Percentiles rank a stretch among this genome's conserved stretches.
Evolutionary conservation across 2,329 filamentous ascomycete species (phyloP).

Genomic region (Diatrype stigma): DNA sequence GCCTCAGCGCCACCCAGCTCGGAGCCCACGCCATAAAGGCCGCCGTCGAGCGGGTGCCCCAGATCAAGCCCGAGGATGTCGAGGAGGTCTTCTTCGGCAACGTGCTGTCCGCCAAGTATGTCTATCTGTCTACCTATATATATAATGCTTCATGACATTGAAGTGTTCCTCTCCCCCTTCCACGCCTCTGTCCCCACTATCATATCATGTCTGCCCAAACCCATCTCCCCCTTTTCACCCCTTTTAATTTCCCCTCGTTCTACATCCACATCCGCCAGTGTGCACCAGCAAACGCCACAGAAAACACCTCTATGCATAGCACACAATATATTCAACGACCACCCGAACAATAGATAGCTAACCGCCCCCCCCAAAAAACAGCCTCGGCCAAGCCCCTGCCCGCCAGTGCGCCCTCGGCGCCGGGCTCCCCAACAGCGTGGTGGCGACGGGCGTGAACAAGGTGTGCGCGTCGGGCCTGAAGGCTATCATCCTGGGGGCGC

Average conservation of each 20-base stretch:
- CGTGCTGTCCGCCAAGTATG: constrained; percentile 94
- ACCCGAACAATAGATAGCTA: no score
- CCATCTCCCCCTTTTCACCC: no score
- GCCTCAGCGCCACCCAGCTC: constrained; percentile 79
- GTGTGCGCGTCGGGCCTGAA: constrained; percentile 96
- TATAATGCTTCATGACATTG: no score
- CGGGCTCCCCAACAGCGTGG: constrained; percentile 73
- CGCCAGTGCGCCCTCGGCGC: constrained; percentile 89
- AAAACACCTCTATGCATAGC: no score
- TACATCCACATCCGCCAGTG: no score
- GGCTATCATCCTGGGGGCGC: constrained; percentile 87
- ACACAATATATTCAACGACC: no score
- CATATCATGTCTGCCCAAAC: no score
- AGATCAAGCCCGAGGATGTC: constrained; percentile 83
- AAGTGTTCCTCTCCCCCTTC: constrained; percentile 9
- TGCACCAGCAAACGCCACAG: no score
- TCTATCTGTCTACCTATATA: no score
- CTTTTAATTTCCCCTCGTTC: no score
- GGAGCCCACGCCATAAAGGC: constrained; percentile 89
- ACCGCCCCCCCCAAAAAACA: no score
- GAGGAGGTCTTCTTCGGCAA: constrained; percentile 98
- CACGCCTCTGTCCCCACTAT: constrained; percentile 6
- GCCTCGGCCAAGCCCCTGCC: constrained; percentile 92
- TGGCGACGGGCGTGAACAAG: constrained; percentile 96
- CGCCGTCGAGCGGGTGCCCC: constrained; percentile 79